Conservation (phyloP, 805 yeast genomes). For the Barnettozyma sucrosica region DNA sequence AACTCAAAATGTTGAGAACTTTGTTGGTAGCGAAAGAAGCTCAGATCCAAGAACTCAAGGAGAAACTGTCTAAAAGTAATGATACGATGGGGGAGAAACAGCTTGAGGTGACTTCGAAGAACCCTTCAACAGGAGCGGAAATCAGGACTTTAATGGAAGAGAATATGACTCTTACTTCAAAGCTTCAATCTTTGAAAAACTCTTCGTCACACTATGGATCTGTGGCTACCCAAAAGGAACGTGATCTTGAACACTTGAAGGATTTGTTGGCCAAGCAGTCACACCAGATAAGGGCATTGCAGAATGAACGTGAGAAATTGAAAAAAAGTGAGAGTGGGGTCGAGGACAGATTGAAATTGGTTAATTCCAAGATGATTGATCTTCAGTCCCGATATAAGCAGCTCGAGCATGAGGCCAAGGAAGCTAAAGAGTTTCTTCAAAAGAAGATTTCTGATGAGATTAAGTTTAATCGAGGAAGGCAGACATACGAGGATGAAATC, state of each 20-base stretch:
- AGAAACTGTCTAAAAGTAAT: slow-evolving; percentile 27
- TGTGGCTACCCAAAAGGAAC: slow-evolving; percentile 31
- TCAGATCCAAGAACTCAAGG: slow-evolving; percentile 28
- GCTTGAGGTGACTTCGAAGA: slow-evolving; percentile 28
- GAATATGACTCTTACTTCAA: slow-evolving; percentile 36
- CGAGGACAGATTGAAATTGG: slow-evolving; percentile 23
- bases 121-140: slow-evolving; percentile 31
- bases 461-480: slow-evolving; percentile 40
- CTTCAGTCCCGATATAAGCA: slow-evolving; percentile 28
- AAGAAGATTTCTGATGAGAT: slow-evolving; percentile 38
- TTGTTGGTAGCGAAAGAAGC: slow-evolving; percentile 29
- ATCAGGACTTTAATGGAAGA: slow-evolving; percentile 37
- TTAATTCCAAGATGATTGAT: slow-evolving; percentile 24
- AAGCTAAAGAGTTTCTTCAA: slow-evolving; percentile 37
- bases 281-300: slow-evolving; percentile 23
- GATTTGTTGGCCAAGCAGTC: slow-evolving; percentile 24
- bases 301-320: slow-evolving; percentile 28
- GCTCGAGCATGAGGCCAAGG: slow-evolving; percentile 41
- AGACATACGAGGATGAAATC: slow-evolving; percentile 36
- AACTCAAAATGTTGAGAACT: slow-evolving; percentile 27
- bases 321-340: slow-evolving; percentile 26
- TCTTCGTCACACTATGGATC: slow-evolving; percentile 32
- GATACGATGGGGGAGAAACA: slow-evolving; percentile 32
- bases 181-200: slow-evolving; percentile 33
- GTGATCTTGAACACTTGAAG: slow-evolving; percentile 28